A percentile compares a stretch with the other conserved stretches of the same genome.
phyloP scores from a whole-genome alignment of 192 early-diverging fungal species.

The Coemansia sp. region DNA sequence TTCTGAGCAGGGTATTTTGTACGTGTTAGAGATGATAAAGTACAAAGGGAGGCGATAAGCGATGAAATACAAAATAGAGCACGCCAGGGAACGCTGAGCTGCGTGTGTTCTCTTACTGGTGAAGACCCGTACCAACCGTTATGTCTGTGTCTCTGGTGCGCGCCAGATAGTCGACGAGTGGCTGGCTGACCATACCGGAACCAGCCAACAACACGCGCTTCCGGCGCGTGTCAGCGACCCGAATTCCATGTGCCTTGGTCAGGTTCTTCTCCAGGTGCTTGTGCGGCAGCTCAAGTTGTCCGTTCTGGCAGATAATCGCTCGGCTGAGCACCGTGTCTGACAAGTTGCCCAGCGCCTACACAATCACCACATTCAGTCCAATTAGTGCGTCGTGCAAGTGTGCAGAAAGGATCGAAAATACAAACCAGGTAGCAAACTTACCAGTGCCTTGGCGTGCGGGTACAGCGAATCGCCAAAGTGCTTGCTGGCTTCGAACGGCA shows the following conservation, averaged over 20 bases:
- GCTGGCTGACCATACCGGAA: slow-evolving; percentile 89
- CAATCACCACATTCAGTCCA: too few relatives aligned
- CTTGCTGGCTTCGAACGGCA: slow-evolving; percentile 90
- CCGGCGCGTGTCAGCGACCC: slow-evolving; percentile 31
- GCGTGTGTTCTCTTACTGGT: neutral
- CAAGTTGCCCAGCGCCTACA: slow-evolving; percentile 51
- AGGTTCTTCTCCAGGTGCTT: slow-evolving; percentile 53
- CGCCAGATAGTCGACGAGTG: slow-evolving; percentile 83
- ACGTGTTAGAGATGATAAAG: too few relatives aligned
- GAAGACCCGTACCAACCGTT: slow-evolving; percentile 31
- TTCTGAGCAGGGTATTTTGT: neutral
- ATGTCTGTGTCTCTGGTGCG: slow-evolving; percentile 51
- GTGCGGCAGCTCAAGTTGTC: slow-evolving; percentile 59
- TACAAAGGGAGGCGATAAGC: neutral
- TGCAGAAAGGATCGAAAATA: neutral
- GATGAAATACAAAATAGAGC: too few relatives aligned
- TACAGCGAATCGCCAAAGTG: slow-evolving; percentile 85
- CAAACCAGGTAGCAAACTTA: slow-evolving; percentile 49
- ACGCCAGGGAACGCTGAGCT: too few relatives aligned
- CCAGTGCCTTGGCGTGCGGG: slow-evolving; percentile 78
- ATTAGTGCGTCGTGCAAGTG: neutral
- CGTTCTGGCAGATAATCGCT: slow-evolving; percentile 75
- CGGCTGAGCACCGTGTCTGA: slow-evolving; percentile 65
- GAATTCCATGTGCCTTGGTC: slow-evolving; percentile 23
- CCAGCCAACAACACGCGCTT: slow-evolving; percentile 73